Conservation (phyloP, 2,329 filamentous ascomycete genomes). For the Leptodontidium sp. region DNA sequence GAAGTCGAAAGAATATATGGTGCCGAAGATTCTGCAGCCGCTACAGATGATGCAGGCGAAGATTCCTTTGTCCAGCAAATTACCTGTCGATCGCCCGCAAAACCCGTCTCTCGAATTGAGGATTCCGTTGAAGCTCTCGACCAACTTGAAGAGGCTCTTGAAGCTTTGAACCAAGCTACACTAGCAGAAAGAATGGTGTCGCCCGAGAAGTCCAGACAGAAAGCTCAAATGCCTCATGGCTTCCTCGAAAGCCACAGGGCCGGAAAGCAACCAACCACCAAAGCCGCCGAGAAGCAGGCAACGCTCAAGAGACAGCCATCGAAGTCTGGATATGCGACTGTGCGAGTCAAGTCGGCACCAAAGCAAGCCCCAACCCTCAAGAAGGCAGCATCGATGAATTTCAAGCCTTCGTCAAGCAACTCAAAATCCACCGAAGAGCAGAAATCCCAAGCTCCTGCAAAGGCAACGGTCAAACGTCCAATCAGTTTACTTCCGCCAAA, state of each 20-base stretch:
- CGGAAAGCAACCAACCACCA: neutral
- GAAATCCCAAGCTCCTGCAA: slow-evolving; percentile 40
- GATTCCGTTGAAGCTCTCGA: slow-evolving; percentile 71
- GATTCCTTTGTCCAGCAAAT: slow-evolving; percentile 51
- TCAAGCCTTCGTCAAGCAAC: slow-evolving; percentile 28
- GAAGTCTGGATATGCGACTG: slow-evolving; percentile 50
- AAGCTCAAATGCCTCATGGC: slow-evolving; percentile 3
- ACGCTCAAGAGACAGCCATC: slow-evolving; percentile 36
- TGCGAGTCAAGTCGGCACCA: slow-evolving; percentile 51
- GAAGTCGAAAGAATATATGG: slow-evolving; percentile 40
- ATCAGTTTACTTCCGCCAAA: slow-evolving; percentile 54
- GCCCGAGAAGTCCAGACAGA: slow-evolving; percentile 32
- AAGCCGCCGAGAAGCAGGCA: slow-evolving; percentile 1
- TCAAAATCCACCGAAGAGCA: slow-evolving; percentile 36
- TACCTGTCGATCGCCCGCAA: slow-evolving; percentile 49
- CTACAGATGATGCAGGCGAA: slow-evolving; percentile 35
- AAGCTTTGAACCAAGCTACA: slow-evolving; percentile 48
- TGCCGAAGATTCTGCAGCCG: slow-evolving; percentile 18
- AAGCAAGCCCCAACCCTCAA: slow-evolving; percentile 37
- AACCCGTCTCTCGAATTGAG: slow-evolving; percentile 60
- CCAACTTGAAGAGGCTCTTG: slow-evolving; percentile 67
- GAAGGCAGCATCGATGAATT: slow-evolving; percentile 42
- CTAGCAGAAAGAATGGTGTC: slow-evolving; percentile 39
- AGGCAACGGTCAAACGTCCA: slow-evolving; percentile 46
- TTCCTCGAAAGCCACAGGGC: slow-evolving; percentile 4